Base-by-base conservation (phyloP, 805 yeast species). In the Candida maris region DNA sequence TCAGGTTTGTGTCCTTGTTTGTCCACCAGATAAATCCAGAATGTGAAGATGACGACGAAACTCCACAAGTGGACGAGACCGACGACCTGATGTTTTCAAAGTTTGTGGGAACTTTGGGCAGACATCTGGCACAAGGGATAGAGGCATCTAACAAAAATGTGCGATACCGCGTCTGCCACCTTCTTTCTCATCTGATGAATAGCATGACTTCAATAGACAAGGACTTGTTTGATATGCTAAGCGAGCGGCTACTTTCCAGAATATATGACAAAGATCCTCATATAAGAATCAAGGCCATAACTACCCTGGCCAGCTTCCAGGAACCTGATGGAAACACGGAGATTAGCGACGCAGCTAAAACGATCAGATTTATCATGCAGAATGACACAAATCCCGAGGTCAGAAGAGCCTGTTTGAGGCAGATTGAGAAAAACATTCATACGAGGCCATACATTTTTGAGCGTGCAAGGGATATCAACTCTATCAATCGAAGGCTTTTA, bases 331-430 rank as follows among this genome's bases (percentile, higher is more conserved):
- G 65, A n/a, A 64, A 64, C 0, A 54, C 47, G 12, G 64, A 57
- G 29, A 52, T 66, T 20, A 68, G 70, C 39, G 68, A 68, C 40
- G 77, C 78, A 5, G 68, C 75, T 3, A 64, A 68, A 29, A 65
- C 64, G 27, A 60, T 78, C 23, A 49, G 73, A 34, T 57, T 57
- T n/a, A 70, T 80, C 0, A 66, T 86, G 48, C 81, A 78, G 50
- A 75, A 81, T 52, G 98, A 91, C 60, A 74, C 85, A 2, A 81
- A 82, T 49, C 79, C 96, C 0, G 97, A 93, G 44, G 96, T 89
- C 1, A 71, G 97, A 46, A 70, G 95, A 41, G 88, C 94, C 0
- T 91, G 91, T 0, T 62, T 88, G 51, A 63, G 82, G 29, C 85
- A 87, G 54, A 57, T 91, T 21, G 77, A 71, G 17, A 81, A 79